Evolutionary conservation across 441 rosid genomes (phyloP).

Genomic region (Hura crepitans): DNA sequence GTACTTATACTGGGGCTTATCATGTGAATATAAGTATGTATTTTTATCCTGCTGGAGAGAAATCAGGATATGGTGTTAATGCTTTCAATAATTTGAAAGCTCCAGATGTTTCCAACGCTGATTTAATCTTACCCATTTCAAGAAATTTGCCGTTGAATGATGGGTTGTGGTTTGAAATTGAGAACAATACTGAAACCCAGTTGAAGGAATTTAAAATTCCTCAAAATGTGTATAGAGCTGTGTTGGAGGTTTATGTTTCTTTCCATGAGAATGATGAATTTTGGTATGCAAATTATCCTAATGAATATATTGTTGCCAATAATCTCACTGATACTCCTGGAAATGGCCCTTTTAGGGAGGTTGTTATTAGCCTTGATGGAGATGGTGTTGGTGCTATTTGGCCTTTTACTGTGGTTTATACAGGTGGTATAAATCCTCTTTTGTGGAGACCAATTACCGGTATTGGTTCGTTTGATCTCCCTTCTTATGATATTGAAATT

Average conservation of each 20-base stretch:
- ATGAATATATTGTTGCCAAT: slow-evolving; percentile 61
- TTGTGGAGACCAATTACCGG: slow-evolving; percentile 78
- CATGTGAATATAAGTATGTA: slow-evolving; percentile 59
- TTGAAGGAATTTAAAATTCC: slow-evolving; percentile 55
- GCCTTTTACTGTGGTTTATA: slow-evolving; percentile 88
- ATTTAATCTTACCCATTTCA: slow-evolving; percentile 75
- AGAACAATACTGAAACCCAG: slow-evolving; percentile 39
- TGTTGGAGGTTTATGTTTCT: slow-evolving; percentile 81
- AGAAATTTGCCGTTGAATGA: slow-evolving; percentile 54
- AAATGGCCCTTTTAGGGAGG: slow-evolving; percentile 93
- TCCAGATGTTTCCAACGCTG: slow-evolving; percentile 45
- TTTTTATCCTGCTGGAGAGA: slow-evolving; percentile 47
- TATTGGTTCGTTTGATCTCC: slow-evolving; percentile 82
- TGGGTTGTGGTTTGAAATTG: slow-evolving; percentile 79
- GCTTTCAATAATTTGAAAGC: slow-evolving; percentile 21
- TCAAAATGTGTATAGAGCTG: slow-evolving; percentile 75
- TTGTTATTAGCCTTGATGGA: slow-evolving; percentile 65
- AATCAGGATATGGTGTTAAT: slow-evolving; percentile 3
- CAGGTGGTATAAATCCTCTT: slow-evolving; percentile 78
- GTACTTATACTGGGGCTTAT: slow-evolving; percentile 73
- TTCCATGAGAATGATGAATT: slow-evolving; percentile 88
- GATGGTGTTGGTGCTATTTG: slow-evolving; percentile 60
- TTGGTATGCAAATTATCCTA: slow-evolving; percentile 70
- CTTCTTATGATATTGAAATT: slow-evolving; percentile 73
- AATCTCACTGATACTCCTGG: slow-evolving; percentile 44